Conservation (phyloP, 2,329 filamentous ascomycete species). For the Pochonia chlamydosporia region DNA sequence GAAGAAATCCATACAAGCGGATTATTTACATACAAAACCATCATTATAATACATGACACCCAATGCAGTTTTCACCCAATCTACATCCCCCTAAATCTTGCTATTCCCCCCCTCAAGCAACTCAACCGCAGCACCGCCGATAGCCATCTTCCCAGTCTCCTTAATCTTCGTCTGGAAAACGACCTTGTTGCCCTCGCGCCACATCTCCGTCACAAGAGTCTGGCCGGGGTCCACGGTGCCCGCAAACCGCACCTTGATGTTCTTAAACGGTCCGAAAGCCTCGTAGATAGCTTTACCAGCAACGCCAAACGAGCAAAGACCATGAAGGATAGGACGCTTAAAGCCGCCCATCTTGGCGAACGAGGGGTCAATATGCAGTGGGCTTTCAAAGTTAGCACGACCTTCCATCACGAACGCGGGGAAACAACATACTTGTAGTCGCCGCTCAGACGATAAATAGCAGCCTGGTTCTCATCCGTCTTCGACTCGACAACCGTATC, state of each 20-base stretch:
- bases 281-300: constrained; percentile 85
- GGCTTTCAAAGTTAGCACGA: constrained; percentile 35
- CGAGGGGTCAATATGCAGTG: constrained; percentile 87
- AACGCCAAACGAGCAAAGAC: constrained; percentile 92
- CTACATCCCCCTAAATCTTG: constrained; percentile 21
- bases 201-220: constrained; percentile 91
- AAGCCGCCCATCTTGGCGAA: constrained; percentile 96
- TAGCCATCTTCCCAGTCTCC: constrained; percentile 87
- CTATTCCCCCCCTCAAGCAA: constrained; percentile 39
- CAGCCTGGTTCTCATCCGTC: constrained; percentile 87
- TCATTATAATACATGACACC: constrained; percentile 8
- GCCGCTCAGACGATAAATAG: constrained; percentile 85
- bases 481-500: constrained; percentile 80
- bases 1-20: neutral
- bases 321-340: constrained; percentile 89
- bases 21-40: constrained; percentile 2
- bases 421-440: constrained; percentile 66
- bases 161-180: constrained; percentile 85
- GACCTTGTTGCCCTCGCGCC: constrained; percentile 76
- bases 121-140: constrained; percentile 75
- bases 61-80: neutral
- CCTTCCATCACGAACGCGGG: neutral
- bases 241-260: constrained; percentile 88
- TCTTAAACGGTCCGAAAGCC: constrained; percentile 77
- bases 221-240: constrained; percentile 80